Evolutionary conservation across 2,329 filamentous ascomycete species (phyloP), one percentile per base, ranked within the genome.

Genomic region (Escovopsis weberi): DNA sequence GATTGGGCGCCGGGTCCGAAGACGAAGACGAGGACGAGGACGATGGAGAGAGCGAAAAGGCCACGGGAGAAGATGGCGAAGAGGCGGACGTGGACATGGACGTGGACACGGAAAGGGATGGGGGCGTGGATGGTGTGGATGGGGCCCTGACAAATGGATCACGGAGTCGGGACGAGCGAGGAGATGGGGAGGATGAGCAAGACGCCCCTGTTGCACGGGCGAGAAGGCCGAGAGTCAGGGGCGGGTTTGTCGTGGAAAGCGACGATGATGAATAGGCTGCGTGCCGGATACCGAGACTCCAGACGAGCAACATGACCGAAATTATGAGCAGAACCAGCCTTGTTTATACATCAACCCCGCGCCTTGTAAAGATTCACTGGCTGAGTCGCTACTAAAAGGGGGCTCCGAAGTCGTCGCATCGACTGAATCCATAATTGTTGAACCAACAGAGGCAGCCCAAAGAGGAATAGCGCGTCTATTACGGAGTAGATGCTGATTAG

Each of bases 241-340:
- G 68, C 15, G 74, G 74, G 0, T 78, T 79, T 47, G 57, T 78
- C 38, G 52, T 75, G 33, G 74, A 78, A 51, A 77, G 74, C 46
- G 75, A 75, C 53, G 75, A 79, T 39, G 72, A 75, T 48, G 69
- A 74, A 42, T 58, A 30, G 28, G 28, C 7, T 8, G 28, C 28
- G 8, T 8, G 28, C 28, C 7, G 11, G 28, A 9, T 11, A 5
- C 23, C 23, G 23, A 23, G 23, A 5, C 23, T 30, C 28, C 28
- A 30, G 28, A n/a, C 23, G 3, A 23, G 23, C 23, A 23, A 5
- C 23, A 23, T 23, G 23, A 23, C 23, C 23, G 23, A 23, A 23
- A 23, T n/a, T 5, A 23, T 23, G 23, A 5, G 23, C 23, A 23
- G 23, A 23, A 23, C 23, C 23, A 23, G 23, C 23, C 23, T 23